Conservation (phyloP, 164 flowering plant species). For the Annona cherimola region DNA sequence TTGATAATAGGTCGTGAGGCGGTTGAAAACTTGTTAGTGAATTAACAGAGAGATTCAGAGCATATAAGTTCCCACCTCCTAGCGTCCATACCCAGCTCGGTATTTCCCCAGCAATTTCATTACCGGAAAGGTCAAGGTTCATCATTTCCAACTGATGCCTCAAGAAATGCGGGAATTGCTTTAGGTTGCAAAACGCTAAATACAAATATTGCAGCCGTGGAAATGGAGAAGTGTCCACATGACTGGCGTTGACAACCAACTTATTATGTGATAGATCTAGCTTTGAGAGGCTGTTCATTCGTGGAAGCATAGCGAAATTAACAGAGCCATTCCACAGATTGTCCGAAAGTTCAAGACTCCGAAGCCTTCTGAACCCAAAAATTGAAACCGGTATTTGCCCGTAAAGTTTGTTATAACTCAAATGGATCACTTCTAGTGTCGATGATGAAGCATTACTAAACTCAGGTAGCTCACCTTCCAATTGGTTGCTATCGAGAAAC, state of each 20-base stretch:
- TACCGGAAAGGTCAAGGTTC: slow-evolving; percentile 43
- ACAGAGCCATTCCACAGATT: slow-evolving; percentile 33
- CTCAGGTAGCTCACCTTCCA: slow-evolving; percentile 24
- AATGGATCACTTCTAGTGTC: slow-evolving; percentile 12
- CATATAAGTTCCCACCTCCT: background rate
- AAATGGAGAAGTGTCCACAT: background rate
- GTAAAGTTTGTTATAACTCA: slow-evolving; percentile 24
- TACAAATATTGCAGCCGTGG: slow-evolving; percentile 29
- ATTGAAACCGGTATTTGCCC: slow-evolving; percentile 30
- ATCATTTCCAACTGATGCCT: slow-evolving; percentile 22
- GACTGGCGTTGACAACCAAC: slow-evolving; percentile 1
- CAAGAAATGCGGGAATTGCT: slow-evolving; percentile 28
- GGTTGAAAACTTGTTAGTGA: slow-evolving; percentile 15
- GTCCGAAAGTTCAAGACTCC: slow-evolving; percentile 21
- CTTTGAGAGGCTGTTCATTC: slow-evolving; percentile 15
- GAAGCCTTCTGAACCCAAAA: slow-evolving; percentile 20
- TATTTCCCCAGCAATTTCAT: slow-evolving; percentile 30
- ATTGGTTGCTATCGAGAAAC: slow-evolving; percentile 25
- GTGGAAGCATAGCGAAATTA: slow-evolving; percentile 9
- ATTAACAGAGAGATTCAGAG: slow-evolving; percentile 43
- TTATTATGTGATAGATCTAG: slow-evolving; percentile 36
- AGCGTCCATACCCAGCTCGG: slow-evolving; percentile 43
- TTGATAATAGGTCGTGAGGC: background rate
- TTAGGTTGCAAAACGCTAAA: slow-evolving; percentile 38
- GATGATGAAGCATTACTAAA: slow-evolving; percentile 10